These are phyloP conservation scores for Eimeria falciformis DNA, from an alignment of 169 alveolate genomes.

Conservation along the genomic window DNA sequence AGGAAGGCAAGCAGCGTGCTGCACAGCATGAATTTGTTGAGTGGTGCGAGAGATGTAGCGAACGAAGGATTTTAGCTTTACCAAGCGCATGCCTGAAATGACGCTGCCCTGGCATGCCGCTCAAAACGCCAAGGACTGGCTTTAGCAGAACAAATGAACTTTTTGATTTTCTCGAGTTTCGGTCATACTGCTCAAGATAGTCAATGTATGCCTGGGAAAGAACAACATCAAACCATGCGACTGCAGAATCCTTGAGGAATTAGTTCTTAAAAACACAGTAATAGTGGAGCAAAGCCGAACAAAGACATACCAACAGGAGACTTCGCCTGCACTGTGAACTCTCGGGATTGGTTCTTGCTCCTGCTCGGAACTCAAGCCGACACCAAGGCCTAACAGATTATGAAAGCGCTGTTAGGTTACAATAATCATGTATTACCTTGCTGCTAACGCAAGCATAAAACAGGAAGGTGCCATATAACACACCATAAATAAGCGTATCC, in stretches of 20 bases:
- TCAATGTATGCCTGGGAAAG: constrained; percentile 66
- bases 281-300: too few species aligned
- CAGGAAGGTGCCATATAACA: not conserved
- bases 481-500: constrained; percentile 78
- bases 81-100: constrained; percentile 70
- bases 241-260: too few species aligned
- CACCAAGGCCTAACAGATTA: not conserved
- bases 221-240: not conserved
- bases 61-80: not conserved
- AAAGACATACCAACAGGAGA: constrained; percentile 30
- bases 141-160: constrained; percentile 59
- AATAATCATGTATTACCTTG: not conserved
- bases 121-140: constrained; percentile 73
- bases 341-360: constrained; percentile 24
- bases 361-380: not conserved
- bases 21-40: not conserved
- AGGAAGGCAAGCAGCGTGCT: not conserved
- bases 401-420: not conserved
- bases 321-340: constrained; percentile 51
- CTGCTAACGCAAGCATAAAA: not conserved
- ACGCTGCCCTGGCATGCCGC: constrained; percentile 78
- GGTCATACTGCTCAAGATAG: constrained; percentile 62
- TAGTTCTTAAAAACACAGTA: too few species aligned
- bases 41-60: not conserved
- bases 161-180: constrained; percentile 3